Evolutionary conservation across 768 basidiomycete species (phyloP), one percentile per base, ranked within the genome.

Genomic region (Russula sp.): DNA sequence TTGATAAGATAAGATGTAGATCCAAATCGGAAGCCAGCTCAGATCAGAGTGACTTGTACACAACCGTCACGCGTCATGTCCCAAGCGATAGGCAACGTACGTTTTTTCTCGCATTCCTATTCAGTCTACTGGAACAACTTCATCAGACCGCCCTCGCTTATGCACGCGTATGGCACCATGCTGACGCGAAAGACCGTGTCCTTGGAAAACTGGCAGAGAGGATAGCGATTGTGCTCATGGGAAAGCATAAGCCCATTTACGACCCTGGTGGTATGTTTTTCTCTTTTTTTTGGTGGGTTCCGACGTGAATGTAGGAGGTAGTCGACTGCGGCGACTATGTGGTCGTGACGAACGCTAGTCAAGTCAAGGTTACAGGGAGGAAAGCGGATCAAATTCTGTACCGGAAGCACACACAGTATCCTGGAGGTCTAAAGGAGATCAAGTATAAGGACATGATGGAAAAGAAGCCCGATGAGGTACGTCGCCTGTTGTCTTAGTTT

Each of bases 301-400:
- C n/a, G 39, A 39, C 16, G 34, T 48, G 39, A 45, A 20, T 32
- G 48, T 57, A 16, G 47, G 59, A 13, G 16, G 14, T 65, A 97
- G 96, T 90, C 67, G 97, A 99, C 75, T 94, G 92, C 59, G 97
- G 97, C 9, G 97, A 99, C 84, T 98, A 98, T 71, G 93, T 98
- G 35, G 84, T 98, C 27, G 94, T 99, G 7, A 96, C 94, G 37
- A 92, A 98, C 72, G 89, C 93, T 3, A 78, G 83, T 59, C 82
- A 86, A 8, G 80, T 98, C 67, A 84, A 85, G 70, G 89, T 97
- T 44, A 91, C 95, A 1, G 97, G 97, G 45, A 84, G 84, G 71
- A 99, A 98, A 76, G 82, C 84, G 5, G 83, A 91, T 66, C 92
- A 98, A 71, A 79, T 94, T 68, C 71, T 95, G 18, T 99, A 92